These are phyloP conservation scores for Xylaria telfairii DNA, from an alignment of 495 filamentous ascomycete species.

Conservation along the genomic window DNA sequence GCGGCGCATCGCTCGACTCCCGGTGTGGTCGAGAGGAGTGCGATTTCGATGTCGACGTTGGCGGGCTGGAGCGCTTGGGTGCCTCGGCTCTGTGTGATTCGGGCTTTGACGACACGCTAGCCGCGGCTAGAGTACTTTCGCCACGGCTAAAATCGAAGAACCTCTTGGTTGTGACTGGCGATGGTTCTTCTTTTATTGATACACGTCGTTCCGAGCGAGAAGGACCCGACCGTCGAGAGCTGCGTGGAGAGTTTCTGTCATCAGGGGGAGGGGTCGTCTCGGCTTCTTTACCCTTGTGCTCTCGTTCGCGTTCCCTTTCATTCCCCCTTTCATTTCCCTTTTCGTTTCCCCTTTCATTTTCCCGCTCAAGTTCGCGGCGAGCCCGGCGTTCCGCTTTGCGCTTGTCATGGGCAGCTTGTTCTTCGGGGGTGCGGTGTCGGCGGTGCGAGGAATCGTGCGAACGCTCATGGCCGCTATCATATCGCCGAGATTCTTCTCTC, in stretches of 20 bases:
- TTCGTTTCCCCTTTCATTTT: constrained; percentile 26
- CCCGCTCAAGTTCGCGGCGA: constrained; percentile 34
- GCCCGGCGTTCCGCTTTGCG: constrained; percentile 46
- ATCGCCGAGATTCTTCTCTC: constrained; percentile 26
- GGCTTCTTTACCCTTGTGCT: constrained; percentile 35
- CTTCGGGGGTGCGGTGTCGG: constrained; percentile 48
- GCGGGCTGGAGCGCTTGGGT: constrained; percentile 47
- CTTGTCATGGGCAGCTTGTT: constrained; percentile 51
- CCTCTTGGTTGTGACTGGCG: constrained; percentile 44
- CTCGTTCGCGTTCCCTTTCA: constrained; percentile 27
- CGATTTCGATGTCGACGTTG: constrained; percentile 22
- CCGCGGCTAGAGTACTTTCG: constrained; percentile 43
- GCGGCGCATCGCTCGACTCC: constrained; percentile 25
- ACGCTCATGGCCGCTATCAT: constrained; percentile 43
- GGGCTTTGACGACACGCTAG: constrained; percentile 24
- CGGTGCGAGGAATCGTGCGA: constrained; percentile 37
- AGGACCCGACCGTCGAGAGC: constrained; percentile 45
- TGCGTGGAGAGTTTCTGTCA: constrained; percentile 39
- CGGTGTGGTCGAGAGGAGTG: constrained; percentile 16
- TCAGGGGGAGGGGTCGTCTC: constrained; percentile 25
- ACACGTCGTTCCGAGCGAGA: constrained; percentile 29
- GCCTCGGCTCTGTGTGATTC: constrained; percentile 31
- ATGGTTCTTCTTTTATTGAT: constrained; percentile 32
- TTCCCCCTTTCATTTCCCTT: constrained; percentile 29
- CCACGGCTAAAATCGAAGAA: constrained; percentile 48